Conservation (phyloP, 169 alveolate genomes). For the Plasmodium adleri region DNA sequence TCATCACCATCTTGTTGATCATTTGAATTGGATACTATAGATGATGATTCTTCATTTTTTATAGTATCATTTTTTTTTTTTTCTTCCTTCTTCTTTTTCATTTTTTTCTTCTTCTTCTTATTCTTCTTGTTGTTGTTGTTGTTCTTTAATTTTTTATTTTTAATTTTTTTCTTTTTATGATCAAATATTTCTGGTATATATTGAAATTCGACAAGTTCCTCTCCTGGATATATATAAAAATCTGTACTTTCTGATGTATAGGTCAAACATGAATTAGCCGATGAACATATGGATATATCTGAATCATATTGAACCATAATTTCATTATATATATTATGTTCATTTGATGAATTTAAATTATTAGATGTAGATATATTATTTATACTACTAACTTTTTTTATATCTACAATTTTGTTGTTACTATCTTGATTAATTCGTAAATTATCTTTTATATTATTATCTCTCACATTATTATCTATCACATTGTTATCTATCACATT, state of each 20-base stretch:
- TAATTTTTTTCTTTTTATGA: slow-evolving; percentile 55
- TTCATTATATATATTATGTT: slow-evolving; percentile 24
- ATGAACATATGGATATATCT: slow-evolving; percentile 69
- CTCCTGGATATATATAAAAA: slow-evolving; percentile 40
- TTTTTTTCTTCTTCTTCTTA: slow-evolving; percentile 12
- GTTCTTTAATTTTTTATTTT: slow-evolving; percentile 16
- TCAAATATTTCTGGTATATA: slow-evolving; percentile 47
- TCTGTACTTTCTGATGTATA: slow-evolving; percentile 70
- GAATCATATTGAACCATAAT: slow-evolving; percentile 27
- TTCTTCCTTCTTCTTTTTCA: slow-evolving; percentile 22
- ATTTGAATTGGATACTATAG: too few relatives aligned
- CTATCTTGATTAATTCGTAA: too few relatives aligned
- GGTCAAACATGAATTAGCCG: slow-evolving; percentile 56
- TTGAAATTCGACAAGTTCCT: slow-evolving; percentile 51
- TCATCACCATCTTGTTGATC: too few relatives aligned
- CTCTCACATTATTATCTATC: too few relatives aligned
- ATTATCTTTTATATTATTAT: too few relatives aligned
- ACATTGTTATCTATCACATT: background rate
- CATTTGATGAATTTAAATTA: slow-evolving; percentile 49
- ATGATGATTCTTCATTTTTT: too few relatives aligned
- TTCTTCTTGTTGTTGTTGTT: slow-evolving; percentile 3
- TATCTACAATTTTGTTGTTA: background rate
- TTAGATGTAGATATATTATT: background rate
- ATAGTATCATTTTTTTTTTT: too few relatives aligned
- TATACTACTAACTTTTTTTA: background rate